Conservation (phyloP, 2,329 filamentous ascomycete genomes). For the Raffaelea ambrosiae region DNA sequence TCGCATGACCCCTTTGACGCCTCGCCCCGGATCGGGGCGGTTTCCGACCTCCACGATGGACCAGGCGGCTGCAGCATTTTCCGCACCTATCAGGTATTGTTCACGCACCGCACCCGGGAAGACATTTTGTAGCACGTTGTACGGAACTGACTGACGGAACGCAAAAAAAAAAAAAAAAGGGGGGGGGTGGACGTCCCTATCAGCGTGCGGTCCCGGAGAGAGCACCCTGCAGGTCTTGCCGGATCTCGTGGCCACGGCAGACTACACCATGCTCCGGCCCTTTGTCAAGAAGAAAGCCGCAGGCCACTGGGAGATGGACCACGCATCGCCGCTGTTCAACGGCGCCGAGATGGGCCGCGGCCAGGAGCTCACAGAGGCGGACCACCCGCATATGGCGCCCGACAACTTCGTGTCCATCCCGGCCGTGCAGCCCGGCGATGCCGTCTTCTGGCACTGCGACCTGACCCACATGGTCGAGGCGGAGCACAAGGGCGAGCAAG, state of each 20-base stretch:
- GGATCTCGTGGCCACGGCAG: constrained; percentile 54
- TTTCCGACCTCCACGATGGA: no score
- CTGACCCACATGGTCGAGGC: constrained; percentile 1
- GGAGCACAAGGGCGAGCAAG: neutral
- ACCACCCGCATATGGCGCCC: constrained; percentile 54
- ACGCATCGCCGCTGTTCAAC: constrained; percentile 11
- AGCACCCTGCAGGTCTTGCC: constrained; percentile 65
- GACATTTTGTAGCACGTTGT: no score
- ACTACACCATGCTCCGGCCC: constrained; percentile 59
- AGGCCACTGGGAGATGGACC: no score
- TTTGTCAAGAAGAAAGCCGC: constrained; percentile 33
- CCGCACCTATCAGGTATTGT: no score
- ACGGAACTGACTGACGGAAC: no score
- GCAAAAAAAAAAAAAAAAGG: no score
- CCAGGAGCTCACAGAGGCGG: constrained; percentile 23
- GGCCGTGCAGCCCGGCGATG: constrained; percentile 53
- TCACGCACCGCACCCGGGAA: no score
- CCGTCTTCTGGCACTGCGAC: constrained; percentile 59
- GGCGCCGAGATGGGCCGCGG: constrained; percentile 13
- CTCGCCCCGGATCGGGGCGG: no score
- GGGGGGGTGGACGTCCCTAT: constrained; percentile 60
- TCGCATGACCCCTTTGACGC: constrained; percentile 60
- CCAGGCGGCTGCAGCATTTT: no score
- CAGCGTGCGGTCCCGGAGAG: constrained; percentile 52
- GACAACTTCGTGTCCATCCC: constrained; percentile 54